Evolutionary conservation across 306 rosid species (phyloP), one percentile per base, ranked within the genome.

Genomic region (Medicago ruthenica): DNA sequence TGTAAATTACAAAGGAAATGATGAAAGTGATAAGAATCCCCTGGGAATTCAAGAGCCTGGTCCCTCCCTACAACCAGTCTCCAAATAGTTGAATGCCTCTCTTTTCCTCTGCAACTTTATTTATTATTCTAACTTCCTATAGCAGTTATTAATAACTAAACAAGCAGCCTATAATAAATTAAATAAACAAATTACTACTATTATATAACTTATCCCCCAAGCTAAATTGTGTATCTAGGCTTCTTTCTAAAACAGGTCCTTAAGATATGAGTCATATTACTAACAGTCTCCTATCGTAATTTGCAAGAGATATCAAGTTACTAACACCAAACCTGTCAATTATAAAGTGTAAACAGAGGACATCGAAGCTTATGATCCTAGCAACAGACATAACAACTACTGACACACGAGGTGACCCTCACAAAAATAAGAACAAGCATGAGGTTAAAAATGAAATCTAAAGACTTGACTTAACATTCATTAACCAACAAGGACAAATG

Each of bases 401-500:
- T 45, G 60, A 47, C 12, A 21, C 31, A 9, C 14, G 14, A 55
- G 31, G 61, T 9, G 13, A 18, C 27, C 27, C 61, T 18, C 31
- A 55, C 61, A 55, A 55, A 70, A 64, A 45, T 53, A 83, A 63
- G 42, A 79, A 70, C 16, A 74, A 34, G 36, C 20, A 73, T 59
- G 53, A 39, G 73, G 36, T 40, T 20, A 61, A 74, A 54, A 34
- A 57, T 66, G 16, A 69, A 20, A 48, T 44, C 41, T 45, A 63
- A 45, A 44, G 48, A 67, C 22, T 27, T 34, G 45, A 61, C 21
- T 53, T 67, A 51, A 59, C 71, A 48, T 78, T 51, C 45, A 59
- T 51, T 41, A 34, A 60, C 76, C 18, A 60, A 14, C 67, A 27
- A 31, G 20, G 6, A 12, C 67, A 60, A 14, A 5, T 31, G 67